Base-by-base conservation (phyloP, 225 moss, liverwort and hornwort genomes). In the Climacium dendroides region DNA sequence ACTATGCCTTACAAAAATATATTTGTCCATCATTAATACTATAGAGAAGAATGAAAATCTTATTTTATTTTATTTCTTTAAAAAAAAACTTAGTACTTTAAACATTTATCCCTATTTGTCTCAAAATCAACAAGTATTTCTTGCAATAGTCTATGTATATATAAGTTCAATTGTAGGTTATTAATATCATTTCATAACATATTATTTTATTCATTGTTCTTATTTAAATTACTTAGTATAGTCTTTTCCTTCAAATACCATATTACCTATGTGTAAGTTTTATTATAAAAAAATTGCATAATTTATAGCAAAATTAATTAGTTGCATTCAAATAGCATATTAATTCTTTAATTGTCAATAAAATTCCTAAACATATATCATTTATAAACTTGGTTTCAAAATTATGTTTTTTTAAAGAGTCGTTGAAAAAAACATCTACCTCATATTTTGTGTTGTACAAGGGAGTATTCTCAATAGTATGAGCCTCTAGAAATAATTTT, bases 401-500 rank as follows among this genome's bases (percentile, higher is more conserved):
- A 22, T 22, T n/a, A 22, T n/a, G 6, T 19, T 65, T 17, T 19
- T 5, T 11, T 35, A 6, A 35, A 65, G 11, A 35, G 3, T 19
- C 0, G 3, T 35, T 65, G 35, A 3, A 34, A 65, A 35, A 35
- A 10, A 35, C 8, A 65, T 65, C 35, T 64, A 35, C 8, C 6
- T 45, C 30, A n/a, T 63, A 16, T 63, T 63, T 64, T 34, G 3
- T 35, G 1, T 10, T 65, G 35, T 35, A 65, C 10, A 3, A 1
- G 4, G 5, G 5, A 35, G 0, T 18, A 5, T 17, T 19, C 10
- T 65, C 1, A 35, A 5, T 11, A 20, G 5, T 18, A 3, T 34
- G 10, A 64, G 19, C 10, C 35, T 23, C 6, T 7, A 6, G 4
- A 12, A 22, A 22, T 22, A n/a, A 67, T 37, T 66, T 66, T 3